Conservation (phyloP, 2,329 filamentous ascomycete species). For the Pseudonectria buxi region DNA sequence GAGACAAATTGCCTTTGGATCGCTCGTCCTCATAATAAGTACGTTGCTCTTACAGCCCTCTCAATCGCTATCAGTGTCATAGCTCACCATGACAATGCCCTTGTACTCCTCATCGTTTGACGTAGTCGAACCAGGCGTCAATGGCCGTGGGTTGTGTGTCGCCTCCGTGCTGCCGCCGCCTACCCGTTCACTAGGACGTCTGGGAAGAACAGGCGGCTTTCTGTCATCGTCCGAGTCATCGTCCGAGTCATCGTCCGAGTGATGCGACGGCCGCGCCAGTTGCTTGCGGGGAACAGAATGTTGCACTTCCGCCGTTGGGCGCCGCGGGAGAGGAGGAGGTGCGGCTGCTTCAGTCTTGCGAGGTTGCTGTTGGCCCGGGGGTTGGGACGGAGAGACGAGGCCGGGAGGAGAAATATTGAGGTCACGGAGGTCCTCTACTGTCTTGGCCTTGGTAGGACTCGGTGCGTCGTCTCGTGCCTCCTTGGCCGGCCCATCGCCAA, state of each 20-base stretch:
- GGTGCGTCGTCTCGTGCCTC: constrained; percentile 8
- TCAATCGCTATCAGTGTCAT: constrained; percentile 26
- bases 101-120: constrained; percentile 30
- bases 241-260: constrained; percentile 4
- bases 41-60: neutral
- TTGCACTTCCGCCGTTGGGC: constrained; percentile 5
- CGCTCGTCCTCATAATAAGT: too few relatives aligned
- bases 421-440: constrained; percentile 21
- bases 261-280: constrained; percentile 7
- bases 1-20: too few relatives aligned
- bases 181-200: constrained; percentile 10
- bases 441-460: constrained; percentile 9
- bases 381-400: constrained; percentile 14
- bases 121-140: constrained; percentile 20
- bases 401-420: constrained; percentile 23
- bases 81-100: constrained; percentile 32
- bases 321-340: constrained; percentile 8
- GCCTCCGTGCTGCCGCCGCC: constrained; percentile 3
- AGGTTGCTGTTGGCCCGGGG: constrained; percentile 4
- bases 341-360: constrained; percentile 2
- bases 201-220: constrained; percentile 11
- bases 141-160: constrained; percentile 11
- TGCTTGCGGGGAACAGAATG: constrained; percentile 1
- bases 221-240: constrained; percentile 1
- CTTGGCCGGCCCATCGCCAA: constrained; percentile 14